Base-by-base conservation (phyloP, 2,329 filamentous ascomycete species). In the Hypoxylon sp. region DNA sequence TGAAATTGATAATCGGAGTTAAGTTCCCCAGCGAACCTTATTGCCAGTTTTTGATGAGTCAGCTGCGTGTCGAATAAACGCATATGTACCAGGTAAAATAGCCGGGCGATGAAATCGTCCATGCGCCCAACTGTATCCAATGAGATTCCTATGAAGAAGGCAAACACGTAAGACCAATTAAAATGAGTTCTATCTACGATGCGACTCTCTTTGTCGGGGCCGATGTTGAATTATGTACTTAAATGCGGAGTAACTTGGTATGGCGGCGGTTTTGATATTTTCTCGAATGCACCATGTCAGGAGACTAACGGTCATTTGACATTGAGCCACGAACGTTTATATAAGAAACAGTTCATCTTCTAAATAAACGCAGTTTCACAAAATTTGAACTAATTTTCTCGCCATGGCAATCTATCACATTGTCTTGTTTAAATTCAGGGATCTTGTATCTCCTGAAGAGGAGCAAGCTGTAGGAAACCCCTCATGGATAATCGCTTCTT, bases 341-440 rank as follows among this genome's bases (percentile, higher is more conserved):
- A 61, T 47, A 42, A 53, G 33, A 47, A 24, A 24, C 29, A 44
- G 39, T 9, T 44, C 17, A 48, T 22, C 9, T 31, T 33, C 39
- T 22, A 24, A 35, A 19, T n/a, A 57, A n/a, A 44, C 17, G 1
- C 19, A 47, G 31, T 14, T 11, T 35, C 22, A n/a, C 8, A 14
- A 57, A 14, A 57, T 35, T 24, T 26, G 10, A 6, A 39, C n/a
- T 3, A 13, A 62, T 47, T 42, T 13, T 11, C n/a, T 11, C 62
- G 51, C 26, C 51, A 78, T 78, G 76, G 47, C 72, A 5, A 74
- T 78, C 52, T 75, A 74, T 42, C 76, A 78, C 51, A 69, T 77
- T 35, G 71, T 78, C 8, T 42, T 73, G 50, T 72, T 78, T 62
- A 73, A 71, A 50, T 78, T 78, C 63, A 78, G 77, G 60, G 46